Base-by-base conservation (phyloP, 2,329 filamentous ascomycete genomes). In the Pseudocercospora pini-densiflorae region DNA sequence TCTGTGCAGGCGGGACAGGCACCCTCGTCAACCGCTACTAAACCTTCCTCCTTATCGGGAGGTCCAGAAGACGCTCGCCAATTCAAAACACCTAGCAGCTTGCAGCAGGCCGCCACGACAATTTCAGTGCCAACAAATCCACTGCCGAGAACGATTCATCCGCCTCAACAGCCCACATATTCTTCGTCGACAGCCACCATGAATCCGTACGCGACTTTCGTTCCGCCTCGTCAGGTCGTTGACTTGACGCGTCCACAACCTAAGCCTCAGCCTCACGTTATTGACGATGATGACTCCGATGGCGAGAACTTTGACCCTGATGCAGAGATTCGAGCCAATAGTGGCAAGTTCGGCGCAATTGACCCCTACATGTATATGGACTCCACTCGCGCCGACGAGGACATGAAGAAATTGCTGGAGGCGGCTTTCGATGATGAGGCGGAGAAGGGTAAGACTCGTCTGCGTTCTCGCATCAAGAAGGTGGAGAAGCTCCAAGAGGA, bases 351-450 rank as follows among this genome's bases (percentile, higher is more conserved):
- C 71, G 85, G 85, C 4, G 80, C 84, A 0, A 79, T 82, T 16
- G 87, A 89, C 70, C 82, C 85, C 10, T 82, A 83, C 71, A 82
- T 82, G 63, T 93, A 91, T 71, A 88, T 90, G 5, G 91, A 94
- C 70, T 87, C 90, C 0, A 82, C 83, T 65, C 90, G 92, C 76
- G 91, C 92, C 10, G 88, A 87, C 59, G 89, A 89, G 55, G 92
- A 94, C 71, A 84, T 95, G 70, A 95, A 95, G 77, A 91, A 90
- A 7, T 79, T 95, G n/a, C 83, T 95, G 1, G 92, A 94, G 76
- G 92, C 91, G 7, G 90, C 90, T 9, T 88, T 94, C 79, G 91
- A 94, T 61, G 90, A 92, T 14, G 89, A 91, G 0, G 87, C 89
- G 0, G 88, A 90, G 57, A 81, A 81, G 65, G 73, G 74, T 23